phyloP scores from a whole-genome alignment of 371 early-diverging fungal species.

The Mucor lusitanicus region DNA sequence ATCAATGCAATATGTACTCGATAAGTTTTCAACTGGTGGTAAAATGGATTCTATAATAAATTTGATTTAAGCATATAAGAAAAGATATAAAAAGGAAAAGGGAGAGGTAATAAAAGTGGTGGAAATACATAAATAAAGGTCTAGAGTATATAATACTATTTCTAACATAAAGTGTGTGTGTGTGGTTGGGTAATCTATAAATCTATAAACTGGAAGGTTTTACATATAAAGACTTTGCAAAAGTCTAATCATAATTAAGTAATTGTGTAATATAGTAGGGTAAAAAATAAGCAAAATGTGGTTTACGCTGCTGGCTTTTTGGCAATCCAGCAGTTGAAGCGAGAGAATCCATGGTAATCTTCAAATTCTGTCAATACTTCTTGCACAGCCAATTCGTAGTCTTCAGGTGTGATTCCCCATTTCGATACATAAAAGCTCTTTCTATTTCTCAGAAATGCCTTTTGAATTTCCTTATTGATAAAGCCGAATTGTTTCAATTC shows the following conservation, averaged over 20 bases:
- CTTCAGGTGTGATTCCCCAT: slow-evolving; percentile 46
- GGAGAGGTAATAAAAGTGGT: not conserved
- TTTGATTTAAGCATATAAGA: not conserved
- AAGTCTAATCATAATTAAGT: not conserved
- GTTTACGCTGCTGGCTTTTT: slow-evolving; percentile 21
- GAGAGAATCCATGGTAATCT: slow-evolving; percentile 46
- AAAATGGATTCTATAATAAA: not conserved
- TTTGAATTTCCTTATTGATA: slow-evolving; percentile 51
- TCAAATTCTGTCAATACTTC: slow-evolving; percentile 50
- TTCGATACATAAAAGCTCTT: slow-evolving; percentile 36
- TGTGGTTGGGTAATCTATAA: not conserved
- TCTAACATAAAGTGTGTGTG: slow-evolving; percentile 1
- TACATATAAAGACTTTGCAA: not conserved
- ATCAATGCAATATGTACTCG: not conserved
- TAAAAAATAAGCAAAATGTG: not conserved
- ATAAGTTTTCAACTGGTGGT: not conserved
- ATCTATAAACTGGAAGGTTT: not conserved
- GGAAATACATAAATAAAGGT: not conserved
- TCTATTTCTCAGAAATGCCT: slow-evolving; percentile 37
- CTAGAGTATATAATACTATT: not conserved
- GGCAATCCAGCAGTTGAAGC: slow-evolving; percentile 48
- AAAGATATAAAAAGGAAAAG: not conserved
- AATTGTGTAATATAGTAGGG: not conserved
- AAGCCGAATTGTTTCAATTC: slow-evolving; percentile 57
- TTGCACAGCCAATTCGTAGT: slow-evolving; percentile 48